phyloP scores from a whole-genome alignment of 306 rosid genomes.

The Notholithocarpus densiflorus region DNA sequence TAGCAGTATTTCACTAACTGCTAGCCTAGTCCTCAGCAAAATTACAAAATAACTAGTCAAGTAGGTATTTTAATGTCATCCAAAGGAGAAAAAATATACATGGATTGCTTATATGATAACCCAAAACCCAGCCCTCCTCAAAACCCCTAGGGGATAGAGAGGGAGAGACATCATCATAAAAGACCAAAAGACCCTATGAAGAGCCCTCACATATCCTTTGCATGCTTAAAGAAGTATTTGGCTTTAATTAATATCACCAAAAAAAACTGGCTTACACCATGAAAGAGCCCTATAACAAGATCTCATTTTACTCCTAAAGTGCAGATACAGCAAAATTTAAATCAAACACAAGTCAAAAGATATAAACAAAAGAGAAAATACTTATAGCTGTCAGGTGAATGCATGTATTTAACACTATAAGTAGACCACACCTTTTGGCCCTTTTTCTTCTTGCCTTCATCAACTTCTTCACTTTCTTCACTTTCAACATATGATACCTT shows the following conservation, averaged over 20 bases:
- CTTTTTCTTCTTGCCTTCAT: slow-evolving; percentile 91
- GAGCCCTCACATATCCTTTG: neutral
- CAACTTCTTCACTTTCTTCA: slow-evolving; percentile 90
- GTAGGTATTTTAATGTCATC: neutral
- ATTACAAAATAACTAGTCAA: neutral
- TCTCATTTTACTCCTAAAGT: neutral
- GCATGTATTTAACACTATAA: slow-evolving; percentile 1
- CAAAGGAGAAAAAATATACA: neutral
- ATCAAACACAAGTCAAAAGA: slow-evolving; percentile 15
- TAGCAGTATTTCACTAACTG: neutral
- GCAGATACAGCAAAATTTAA: neutral
- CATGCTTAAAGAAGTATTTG: neutral
- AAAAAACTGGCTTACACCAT: neutral
- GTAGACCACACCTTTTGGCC: slow-evolving; percentile 63
- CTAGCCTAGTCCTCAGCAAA: neutral
- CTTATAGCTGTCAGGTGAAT: slow-evolving; percentile 4
- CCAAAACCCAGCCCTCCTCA: neutral
- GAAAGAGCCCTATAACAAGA: neutral
- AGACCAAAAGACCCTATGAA: neutral
- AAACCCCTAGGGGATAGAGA: neutral
- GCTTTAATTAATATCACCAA: neutral
- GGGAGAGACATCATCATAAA: neutral
- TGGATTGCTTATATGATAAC: neutral
- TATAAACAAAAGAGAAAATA: neutral
- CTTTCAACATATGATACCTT: slow-evolving; percentile 99